phyloP scores from a whole-genome alignment of 2,329 filamentous ascomycete species.

The Plectosphaerella plurivora region DNA sequence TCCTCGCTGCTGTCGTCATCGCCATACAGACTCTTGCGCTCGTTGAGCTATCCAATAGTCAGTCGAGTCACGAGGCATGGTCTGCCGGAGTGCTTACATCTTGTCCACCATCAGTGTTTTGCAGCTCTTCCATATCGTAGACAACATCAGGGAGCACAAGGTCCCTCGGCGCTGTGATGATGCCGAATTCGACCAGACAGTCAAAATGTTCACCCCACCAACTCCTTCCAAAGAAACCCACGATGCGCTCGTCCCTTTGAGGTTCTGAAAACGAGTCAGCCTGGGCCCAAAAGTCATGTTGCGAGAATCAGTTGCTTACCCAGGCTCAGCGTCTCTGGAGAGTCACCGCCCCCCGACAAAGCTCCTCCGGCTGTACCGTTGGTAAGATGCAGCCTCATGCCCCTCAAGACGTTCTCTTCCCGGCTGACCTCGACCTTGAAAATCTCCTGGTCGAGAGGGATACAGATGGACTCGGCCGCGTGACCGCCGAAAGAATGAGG shows the following conservation, averaged over 20 bases:
- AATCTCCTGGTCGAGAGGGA: constrained; percentile 18
- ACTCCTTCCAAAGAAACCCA: constrained; percentile 41
- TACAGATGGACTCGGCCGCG: constrained; percentile 18
- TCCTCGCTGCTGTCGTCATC: background rate
- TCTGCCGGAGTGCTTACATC: background rate
- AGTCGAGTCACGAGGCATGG: background rate
- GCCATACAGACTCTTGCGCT: background rate
- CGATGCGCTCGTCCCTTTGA: constrained; percentile 28
- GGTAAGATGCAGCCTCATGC: constrained; percentile 17
- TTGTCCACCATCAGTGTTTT: constrained; percentile 20
- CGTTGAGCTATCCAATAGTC: background rate
- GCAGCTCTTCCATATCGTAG: constrained; percentile 36
- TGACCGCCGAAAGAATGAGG: constrained; percentile 23
- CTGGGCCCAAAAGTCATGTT: background rate
- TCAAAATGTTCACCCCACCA: constrained; percentile 10
- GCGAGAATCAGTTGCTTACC: constrained; percentile 7
- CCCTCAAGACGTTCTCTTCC: constrained; percentile 6
- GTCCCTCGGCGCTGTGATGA: constrained; percentile 36
- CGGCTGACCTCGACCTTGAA: constrained; percentile 23
- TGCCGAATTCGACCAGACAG: constrained; percentile 37
- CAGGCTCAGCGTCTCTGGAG: constrained; percentile 10
- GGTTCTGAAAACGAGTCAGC: constrained; percentile 20
- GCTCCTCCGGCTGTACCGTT: constrained; percentile 15
- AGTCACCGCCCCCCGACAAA: constrained; percentile 3
- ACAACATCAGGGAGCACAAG: constrained; percentile 31